Conservation (phyloP, 2,329 filamentous ascomycete genomes). For the Rhinocladiella mackenziei region DNA sequence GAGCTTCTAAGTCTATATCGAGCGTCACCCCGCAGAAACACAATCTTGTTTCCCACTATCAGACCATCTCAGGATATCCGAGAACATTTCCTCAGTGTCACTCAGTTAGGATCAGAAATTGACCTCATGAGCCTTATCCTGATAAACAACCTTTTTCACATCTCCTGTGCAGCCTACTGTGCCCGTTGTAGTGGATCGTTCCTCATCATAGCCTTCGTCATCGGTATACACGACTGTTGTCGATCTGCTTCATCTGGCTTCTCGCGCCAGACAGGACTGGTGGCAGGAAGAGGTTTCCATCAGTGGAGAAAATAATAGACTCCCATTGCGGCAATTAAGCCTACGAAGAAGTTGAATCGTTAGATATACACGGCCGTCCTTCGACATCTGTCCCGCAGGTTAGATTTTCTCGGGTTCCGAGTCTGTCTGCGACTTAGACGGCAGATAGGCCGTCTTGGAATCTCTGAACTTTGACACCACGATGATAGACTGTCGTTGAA, state of each 20-base stretch:
- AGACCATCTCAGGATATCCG: no score
- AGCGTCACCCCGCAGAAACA: no score
- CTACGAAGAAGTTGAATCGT: conserved; percentile 84
- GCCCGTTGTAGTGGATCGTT: background rate
- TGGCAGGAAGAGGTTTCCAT: conserved; percentile 68
- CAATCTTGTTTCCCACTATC: no score
- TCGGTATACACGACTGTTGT: conserved; percentile 18
- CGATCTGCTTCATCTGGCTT: conserved; percentile 39
- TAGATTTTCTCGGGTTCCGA: conserved; percentile 74
- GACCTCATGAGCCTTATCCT: no score
- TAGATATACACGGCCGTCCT: conserved; percentile 67
- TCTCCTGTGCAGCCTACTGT: no score
- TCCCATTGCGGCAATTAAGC: conserved; percentile 65
- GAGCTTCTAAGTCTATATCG: no score
- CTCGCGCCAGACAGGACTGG: conserved; percentile 73
- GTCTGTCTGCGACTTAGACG: conserved; percentile 65
- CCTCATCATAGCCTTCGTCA: conserved; percentile 10
- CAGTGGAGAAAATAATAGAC: conserved; percentile 69
- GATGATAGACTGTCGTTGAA: background rate
- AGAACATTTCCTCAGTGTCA: no score
- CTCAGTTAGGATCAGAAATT: no score
- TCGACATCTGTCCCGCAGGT: conserved; percentile 46
- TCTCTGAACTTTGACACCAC: conserved; percentile 4
- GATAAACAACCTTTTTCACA: background rate
- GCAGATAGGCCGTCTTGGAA: conserved; percentile 8